Percentiles rank a stretch among this genome's conserved stretches.
phyloP scores from a whole-genome alignment of 352 stramenopile genomes.

The Phytophthora pisi region DNA sequence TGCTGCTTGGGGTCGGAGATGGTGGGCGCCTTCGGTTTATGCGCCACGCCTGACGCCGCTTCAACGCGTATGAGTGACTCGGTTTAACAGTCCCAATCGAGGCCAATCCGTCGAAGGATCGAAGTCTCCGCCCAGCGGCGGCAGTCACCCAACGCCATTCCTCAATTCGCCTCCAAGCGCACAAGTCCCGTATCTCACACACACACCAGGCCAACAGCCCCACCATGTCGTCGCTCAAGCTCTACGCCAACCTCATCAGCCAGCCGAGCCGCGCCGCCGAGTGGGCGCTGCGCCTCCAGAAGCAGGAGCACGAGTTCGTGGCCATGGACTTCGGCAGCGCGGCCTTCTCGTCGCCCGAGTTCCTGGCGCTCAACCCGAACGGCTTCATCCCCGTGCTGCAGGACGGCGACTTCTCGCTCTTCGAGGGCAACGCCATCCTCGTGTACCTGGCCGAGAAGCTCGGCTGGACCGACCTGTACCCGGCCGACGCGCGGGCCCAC shows the following conservation, averaged over 20 bases:
- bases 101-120: neutral
- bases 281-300: conserved; percentile 50
- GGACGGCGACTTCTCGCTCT: conserved; percentile 49
- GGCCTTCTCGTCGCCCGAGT: conserved; percentile 45
- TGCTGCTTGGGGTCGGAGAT: neutral
- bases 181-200: neutral
- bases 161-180: conserved; percentile 15
- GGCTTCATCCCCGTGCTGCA: conserved; percentile 43
- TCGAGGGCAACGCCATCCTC: conserved; percentile 62
- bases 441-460: conserved; percentile 60
- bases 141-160: conserved; percentile 6
- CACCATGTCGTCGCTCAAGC: conserved; percentile 38
- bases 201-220: neutral
- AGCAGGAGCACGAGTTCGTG: conserved; percentile 45
- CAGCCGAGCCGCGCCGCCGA: conserved; percentile 41
- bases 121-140: neutral
- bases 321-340: conserved; percentile 34
- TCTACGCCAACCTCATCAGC: conserved; percentile 54
- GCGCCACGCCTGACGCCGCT: neutral
- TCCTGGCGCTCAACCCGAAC: conserved; percentile 47
- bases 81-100: neutral
- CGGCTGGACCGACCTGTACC: conserved; percentile 60
- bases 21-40: neutral
- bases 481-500: conserved; percentile 47
- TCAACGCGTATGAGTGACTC: neutral